These are phyloP conservation scores for Rhynchospora breviuscula DNA, from an alignment of 176 grass and related monocot genomes.

Conservation along the genomic window DNA sequence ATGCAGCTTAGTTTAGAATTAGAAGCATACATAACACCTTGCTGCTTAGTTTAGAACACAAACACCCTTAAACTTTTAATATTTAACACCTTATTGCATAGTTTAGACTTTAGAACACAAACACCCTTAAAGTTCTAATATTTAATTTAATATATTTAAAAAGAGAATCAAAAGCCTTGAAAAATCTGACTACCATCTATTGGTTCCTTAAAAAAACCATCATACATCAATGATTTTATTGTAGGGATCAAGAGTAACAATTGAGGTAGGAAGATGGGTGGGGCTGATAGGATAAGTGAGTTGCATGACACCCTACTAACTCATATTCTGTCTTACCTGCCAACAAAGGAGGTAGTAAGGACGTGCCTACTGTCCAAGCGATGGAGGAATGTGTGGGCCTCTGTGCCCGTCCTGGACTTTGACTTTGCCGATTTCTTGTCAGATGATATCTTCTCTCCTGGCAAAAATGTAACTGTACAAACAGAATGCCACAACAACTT, in stretches of 20 bases:
- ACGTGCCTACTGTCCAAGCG: background rate
- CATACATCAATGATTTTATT: too few species aligned
- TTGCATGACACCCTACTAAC: background rate
- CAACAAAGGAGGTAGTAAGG: background rate
- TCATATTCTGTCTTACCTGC: background rate
- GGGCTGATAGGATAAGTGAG: background rate
- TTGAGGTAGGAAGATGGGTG: background rate
- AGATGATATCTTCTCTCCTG: background rate
- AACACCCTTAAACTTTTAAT: too few species aligned
- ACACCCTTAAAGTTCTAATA: too few species aligned
- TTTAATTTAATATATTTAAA: too few species aligned
- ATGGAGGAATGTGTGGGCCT: constrained; percentile 3
- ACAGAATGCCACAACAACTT: background rate
- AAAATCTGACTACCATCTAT: too few species aligned
- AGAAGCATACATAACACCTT: too few species aligned
- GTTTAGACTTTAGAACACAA: too few species aligned
- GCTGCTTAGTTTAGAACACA: too few species aligned
- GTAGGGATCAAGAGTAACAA: background rate
- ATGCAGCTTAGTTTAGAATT: too few species aligned
- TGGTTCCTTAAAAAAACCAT: too few species aligned
- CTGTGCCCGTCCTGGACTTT: background rate
- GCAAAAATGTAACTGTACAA: background rate
- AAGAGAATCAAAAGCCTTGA: too few species aligned
- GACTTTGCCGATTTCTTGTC: constrained; percentile 4
- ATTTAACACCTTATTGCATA: too few species aligned